phyloP scores from a whole-genome alignment of 2,329 filamentous ascomycete species.

The Paecilomyces dactylethromorphus region DNA sequence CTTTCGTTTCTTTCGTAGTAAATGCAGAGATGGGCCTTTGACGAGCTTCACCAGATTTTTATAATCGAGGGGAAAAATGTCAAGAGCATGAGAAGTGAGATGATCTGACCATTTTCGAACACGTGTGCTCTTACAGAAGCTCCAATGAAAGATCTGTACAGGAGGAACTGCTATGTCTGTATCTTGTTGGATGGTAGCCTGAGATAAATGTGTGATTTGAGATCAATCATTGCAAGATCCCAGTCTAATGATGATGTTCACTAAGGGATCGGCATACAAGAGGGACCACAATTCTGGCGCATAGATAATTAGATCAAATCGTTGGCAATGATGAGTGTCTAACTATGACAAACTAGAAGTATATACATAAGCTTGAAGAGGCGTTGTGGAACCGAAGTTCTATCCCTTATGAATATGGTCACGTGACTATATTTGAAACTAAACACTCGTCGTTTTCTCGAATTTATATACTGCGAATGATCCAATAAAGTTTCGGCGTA shows the following conservation, averaged over 20 bases:
- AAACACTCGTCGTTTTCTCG: neutral
- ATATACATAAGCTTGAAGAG: neutral
- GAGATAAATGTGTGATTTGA: too few relatives aligned
- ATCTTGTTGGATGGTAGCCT: too few relatives aligned
- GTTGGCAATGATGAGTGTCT: constrained; percentile 2
- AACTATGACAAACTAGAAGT: neutral
- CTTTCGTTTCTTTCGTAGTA: neutral
- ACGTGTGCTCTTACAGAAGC: too few relatives aligned
- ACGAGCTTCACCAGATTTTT: neutral
- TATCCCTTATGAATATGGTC: neutral
- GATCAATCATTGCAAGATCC: too few relatives aligned
- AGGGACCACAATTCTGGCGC: too few relatives aligned
- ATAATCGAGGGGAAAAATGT: neutral
- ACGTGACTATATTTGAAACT: neutral
- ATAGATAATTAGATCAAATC: too few relatives aligned
- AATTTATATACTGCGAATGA: neutral
- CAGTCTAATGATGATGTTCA: too few relatives aligned
- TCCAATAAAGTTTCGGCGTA: neutral
- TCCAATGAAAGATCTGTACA: too few relatives aligned
- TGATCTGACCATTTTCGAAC: too few relatives aligned
- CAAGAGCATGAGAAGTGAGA: too few relatives aligned
- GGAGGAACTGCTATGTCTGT: too few relatives aligned
- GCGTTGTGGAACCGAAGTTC: neutral
- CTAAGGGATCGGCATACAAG: too few relatives aligned
- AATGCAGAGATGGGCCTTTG: neutral